Base-by-base conservation (phyloP, 2,329 filamentous ascomycete species). In the Arachnopeziza araneosa region DNA sequence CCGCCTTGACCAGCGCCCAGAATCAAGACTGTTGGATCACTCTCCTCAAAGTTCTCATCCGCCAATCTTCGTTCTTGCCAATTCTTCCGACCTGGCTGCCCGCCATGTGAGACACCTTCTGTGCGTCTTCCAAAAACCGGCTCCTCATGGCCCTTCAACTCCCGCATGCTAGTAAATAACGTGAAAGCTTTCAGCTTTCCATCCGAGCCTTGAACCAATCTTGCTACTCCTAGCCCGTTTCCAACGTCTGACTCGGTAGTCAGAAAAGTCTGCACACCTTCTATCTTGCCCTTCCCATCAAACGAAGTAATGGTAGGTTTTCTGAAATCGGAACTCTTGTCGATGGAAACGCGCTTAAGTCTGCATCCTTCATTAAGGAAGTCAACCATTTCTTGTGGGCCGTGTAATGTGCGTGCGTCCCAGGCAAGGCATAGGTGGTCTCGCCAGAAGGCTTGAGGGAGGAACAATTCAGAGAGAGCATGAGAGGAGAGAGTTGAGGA, bases 1-100 rank as follows among this genome's bases (percentile, higher is more conserved):
- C 85, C 85, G 4, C 78, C 79, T 68, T 88, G 85, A 0, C 85
- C 85, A 24, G 81, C 82, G 32, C 83, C 83, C 80, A 89, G 70
- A 19, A 89, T 79, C 9, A 89, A 60, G 0, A 88, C 85, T 0
- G 76, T 72, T 0, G 87, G 86, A 1, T 86, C 77, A 0, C 50
- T 59, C 19, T 62, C 59, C 7, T 65, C 75, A 57, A 81, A 84
- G 1, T 83, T 77, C 0, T 68, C 68, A 17, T 83, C 79, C 0
- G 75, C 73, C 1, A 69, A 73, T 12, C 84, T 77, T 52, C 76
- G 76, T 58, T 87, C 82, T 4, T 78, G 74, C 81, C 85, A 89
- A 65, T 88, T 89, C 68, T 80, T 81, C 0, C 82, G 74, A 1
- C 76, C 79, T 0, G 73, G 70, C 50, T 78, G 75, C 3, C 74